Evolutionary conservation across 2,329 filamentous ascomycete genomes (phyloP).

Genomic region (Botrytis paeoniae): DNA sequence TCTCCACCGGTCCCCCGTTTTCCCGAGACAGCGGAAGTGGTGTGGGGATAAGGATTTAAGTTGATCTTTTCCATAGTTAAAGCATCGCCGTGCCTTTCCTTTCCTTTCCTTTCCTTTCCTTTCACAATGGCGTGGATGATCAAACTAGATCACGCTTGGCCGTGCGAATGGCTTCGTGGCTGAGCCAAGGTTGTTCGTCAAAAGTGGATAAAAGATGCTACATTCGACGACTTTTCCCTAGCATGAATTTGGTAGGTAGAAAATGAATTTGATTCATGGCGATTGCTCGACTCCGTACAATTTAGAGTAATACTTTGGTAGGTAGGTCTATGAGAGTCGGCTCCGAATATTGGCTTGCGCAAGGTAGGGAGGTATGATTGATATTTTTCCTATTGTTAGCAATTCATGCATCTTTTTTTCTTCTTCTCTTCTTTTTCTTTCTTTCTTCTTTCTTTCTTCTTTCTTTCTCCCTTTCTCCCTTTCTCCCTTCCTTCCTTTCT

Average conservation of each 20-base stretch:
- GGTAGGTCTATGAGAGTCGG: not conserved
- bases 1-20: not conserved
- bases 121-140: not conserved
- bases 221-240: not conserved
- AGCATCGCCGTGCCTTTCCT: not conserved
- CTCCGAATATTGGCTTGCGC: not conserved
- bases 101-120: not conserved
- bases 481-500: no score
- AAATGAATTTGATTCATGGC: not conserved
- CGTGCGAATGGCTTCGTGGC: not conserved
- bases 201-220: not conserved
- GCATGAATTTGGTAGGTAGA: not conserved
- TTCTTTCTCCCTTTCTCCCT: not conserved
- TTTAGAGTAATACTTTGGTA: not conserved
- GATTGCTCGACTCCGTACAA: not conserved
- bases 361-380: not conserved
- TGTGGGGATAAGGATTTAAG: not conserved
- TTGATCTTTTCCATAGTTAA: not conserved
- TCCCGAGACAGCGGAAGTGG: slow-evolving; percentile 2
- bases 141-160: not conserved
- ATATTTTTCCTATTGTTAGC: not conserved
- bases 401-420: not conserved
- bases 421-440: not conserved
- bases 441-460: not conserved
- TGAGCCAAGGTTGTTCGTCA: not conserved